phyloP scores from a whole-genome alignment of 352 stramenopile species.

The Globisporangium parvum region DNA sequence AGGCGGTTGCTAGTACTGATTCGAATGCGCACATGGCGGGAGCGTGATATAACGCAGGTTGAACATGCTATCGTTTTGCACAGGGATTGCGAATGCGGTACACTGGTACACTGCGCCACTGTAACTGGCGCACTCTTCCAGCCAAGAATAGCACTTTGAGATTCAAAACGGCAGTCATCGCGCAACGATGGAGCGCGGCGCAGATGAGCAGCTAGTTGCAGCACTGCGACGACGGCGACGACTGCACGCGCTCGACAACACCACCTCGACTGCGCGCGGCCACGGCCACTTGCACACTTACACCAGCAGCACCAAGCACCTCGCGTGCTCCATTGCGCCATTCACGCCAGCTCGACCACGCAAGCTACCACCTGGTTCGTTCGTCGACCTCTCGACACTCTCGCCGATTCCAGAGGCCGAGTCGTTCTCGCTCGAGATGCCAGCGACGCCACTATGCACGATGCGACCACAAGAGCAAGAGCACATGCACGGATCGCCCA shows the following conservation, averaged over 20 bases:
- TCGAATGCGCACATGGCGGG: not conserved
- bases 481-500: not conserved
- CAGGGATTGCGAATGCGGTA: too few species aligned
- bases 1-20: not conserved
- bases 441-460: not conserved
- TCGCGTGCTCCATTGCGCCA: not conserved
- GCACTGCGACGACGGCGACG: too few species aligned
- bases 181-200: too few species aligned
- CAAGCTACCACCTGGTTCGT: not conserved
- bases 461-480: not conserved
- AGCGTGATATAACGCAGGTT: not conserved
- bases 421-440: conserved; percentile 11
- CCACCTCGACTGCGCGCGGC: too few species aligned
- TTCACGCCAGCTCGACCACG: not conserved
- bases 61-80: not conserved
- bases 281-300: too few species aligned
- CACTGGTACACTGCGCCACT: not conserved
- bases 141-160: too few species aligned
- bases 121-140: not conserved
- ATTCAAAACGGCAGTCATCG: too few species aligned
- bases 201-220: too few species aligned
- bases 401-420: conserved; percentile 12
- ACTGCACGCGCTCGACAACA: too few species aligned
- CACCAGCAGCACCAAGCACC: not conserved
- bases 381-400: conserved; percentile 5